Conservation (phyloP, 768 basidiomycete species). For the Phlegmacium glaucopus region DNA sequence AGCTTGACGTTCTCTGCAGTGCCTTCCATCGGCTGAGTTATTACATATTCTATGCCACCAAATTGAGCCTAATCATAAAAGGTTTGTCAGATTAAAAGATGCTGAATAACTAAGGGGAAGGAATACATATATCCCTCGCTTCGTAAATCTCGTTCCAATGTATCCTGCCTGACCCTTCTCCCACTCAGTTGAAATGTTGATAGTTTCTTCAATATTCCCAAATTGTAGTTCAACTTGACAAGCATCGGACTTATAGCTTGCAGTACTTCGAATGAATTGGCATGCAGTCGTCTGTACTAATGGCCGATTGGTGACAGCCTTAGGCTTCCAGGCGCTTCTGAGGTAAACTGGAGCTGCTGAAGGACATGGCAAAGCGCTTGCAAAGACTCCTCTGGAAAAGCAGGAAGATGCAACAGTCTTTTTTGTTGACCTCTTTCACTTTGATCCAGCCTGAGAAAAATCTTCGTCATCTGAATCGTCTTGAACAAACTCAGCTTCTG, state of each 20-base stretch:
- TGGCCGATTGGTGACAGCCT: too few relatives aligned
- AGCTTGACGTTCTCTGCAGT: not conserved
- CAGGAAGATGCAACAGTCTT: too few relatives aligned
- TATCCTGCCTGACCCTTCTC: not conserved
- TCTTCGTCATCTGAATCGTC: too few relatives aligned
- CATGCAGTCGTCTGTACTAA: not conserved
- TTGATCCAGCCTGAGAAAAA: too few relatives aligned
- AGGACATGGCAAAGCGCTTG: too few relatives aligned
- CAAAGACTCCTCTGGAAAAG: too few relatives aligned
- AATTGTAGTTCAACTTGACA: not conserved
- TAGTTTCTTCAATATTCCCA: not conserved
- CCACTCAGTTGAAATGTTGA: not conserved
- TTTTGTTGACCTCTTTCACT: too few relatives aligned
- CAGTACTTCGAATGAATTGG: not conserved
- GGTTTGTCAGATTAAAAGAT: not conserved
- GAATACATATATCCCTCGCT: conserved; percentile 20
- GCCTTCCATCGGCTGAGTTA: conserved; percentile 13
- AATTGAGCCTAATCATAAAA: conserved; percentile 11
- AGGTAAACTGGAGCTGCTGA: too few relatives aligned
- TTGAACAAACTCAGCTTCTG: too few relatives aligned
- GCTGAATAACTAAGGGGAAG: not conserved
- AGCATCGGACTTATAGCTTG: not conserved
- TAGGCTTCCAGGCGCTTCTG: too few relatives aligned
- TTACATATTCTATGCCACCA: conserved; percentile 15
- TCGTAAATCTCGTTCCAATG: conserved; percentile 18